These are phyloP conservation scores for Daldinia caldariorum DNA, from an alignment of 495 filamentous ascomycete species.

Conservation along the genomic window DNA sequence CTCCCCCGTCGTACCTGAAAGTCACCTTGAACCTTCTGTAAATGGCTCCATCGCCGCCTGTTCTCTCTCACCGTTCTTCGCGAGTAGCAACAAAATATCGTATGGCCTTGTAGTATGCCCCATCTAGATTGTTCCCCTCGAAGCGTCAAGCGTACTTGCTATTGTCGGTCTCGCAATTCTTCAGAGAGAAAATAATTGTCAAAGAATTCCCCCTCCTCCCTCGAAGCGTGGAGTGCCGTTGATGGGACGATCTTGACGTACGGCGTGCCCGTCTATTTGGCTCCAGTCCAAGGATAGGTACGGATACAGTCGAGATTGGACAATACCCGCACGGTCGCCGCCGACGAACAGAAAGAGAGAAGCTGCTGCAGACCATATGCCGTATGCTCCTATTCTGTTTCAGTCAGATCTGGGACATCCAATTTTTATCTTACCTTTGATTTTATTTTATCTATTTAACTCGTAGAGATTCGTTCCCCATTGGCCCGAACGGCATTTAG, in stretches of 20 bases:
- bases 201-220: not conserved
- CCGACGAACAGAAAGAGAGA: conserved; percentile 37
- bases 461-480: conserved; percentile 13
- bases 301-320: conserved; percentile 34
- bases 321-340: conserved; percentile 36
- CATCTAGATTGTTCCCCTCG: not conserved
- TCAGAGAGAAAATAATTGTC: conserved; percentile 12
- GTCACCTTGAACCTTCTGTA: conserved; percentile 37
- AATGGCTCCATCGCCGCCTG: conserved; percentile 31
- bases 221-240: conserved; percentile 15
- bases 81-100: not conserved
- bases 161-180: conserved; percentile 2
- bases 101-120: not conserved
- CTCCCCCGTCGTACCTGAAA: conserved; percentile 38
- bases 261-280: conserved; percentile 38
- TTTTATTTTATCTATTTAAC: conserved; percentile 21
- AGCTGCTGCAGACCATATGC: conserved; percentile 43
- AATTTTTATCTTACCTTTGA: conserved; percentile 28
- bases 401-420: conserved; percentile 49
- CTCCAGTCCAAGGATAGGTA: conserved; percentile 35
- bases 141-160: not conserved
- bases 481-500: conserved; percentile 31
- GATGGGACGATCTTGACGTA: conserved; percentile 40
- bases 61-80: conserved; percentile 16
- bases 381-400: conserved; percentile 43